Evolutionary conservation across 2,329 filamentous ascomycete species (phyloP).

Genomic region (Myriosclerotinia curreyana): DNA sequence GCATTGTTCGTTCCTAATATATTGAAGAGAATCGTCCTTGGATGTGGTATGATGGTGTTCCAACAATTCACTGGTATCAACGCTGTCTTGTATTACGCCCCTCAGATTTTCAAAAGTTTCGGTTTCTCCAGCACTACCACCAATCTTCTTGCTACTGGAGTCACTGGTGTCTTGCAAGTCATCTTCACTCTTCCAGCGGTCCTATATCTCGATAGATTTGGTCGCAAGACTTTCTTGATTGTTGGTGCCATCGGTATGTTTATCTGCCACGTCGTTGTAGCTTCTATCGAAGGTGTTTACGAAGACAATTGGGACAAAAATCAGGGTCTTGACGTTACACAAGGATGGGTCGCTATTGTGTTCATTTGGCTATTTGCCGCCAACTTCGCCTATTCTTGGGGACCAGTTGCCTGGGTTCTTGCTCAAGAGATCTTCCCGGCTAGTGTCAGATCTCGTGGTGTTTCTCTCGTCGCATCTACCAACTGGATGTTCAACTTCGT

Average conservation of each 20-base stretch:
- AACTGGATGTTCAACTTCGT: conserved; percentile 49
- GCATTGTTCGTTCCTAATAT: conserved; percentile 7
- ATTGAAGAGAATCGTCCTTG: conserved; percentile 52
- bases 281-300: conserved; percentile 44
- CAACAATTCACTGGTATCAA: conserved; percentile 50
- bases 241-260: conserved; percentile 65
- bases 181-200: conserved; percentile 63
- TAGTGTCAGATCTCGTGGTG: conserved; percentile 43
- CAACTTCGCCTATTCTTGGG: conserved; percentile 39
- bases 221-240: conserved; percentile 58
- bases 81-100: conserved; percentile 47
- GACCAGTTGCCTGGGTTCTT: conserved; percentile 41
- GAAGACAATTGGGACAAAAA: conserved; percentile 40
- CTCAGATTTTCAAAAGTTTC: conserved; percentile 45
- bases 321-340: conserved; percentile 26
- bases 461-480: conserved; percentile 44
- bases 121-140: conserved; percentile 45
- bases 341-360: conserved; percentile 43
- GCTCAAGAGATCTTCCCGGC: conserved; percentile 43
- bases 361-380: conserved; percentile 39
- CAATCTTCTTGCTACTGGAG: conserved; percentile 63
- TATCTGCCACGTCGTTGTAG: conserved; percentile 57
- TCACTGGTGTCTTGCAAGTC: conserved; percentile 67
- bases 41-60: conserved; percentile 50
- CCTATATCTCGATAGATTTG: conserved; percentile 62